Conservation (phyloP, 352 stramenopile genomes). For the Globisporangium rhizosaccharum region DNA sequence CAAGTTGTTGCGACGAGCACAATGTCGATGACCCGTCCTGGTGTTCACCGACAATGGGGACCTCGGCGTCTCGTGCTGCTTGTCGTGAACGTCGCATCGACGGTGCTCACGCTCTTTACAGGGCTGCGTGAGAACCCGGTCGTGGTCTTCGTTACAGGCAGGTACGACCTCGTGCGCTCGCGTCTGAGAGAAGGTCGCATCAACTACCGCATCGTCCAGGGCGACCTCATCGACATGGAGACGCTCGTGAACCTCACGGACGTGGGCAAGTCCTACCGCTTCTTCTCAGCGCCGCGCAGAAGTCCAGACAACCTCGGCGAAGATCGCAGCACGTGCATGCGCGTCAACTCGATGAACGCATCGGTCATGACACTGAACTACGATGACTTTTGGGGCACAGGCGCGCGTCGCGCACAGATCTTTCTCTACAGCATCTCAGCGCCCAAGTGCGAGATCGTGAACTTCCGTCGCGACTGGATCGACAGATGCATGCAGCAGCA, state of each 20-base stretch:
- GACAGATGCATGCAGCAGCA: slow-evolving; percentile 26
- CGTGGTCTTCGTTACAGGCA: slow-evolving; percentile 15
- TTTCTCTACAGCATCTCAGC: slow-evolving; percentile 45
- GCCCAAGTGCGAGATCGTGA: slow-evolving; percentile 34
- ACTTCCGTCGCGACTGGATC: slow-evolving; percentile 30
- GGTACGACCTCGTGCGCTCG: slow-evolving; percentile 22
- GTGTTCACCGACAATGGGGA: background rate
- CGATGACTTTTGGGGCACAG: slow-evolving; percentile 41
- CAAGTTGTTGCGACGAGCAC: background rate
- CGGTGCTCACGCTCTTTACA: slow-evolving; percentile 24
- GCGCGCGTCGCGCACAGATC: slow-evolving; percentile 19
- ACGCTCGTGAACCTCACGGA: slow-evolving; percentile 15
- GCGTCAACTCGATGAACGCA: slow-evolving; percentile 39
- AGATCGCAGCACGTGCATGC: slow-evolving; percentile 36
- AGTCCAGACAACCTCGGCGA: slow-evolving; percentile 26
- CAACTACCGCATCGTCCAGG: slow-evolving; percentile 25
- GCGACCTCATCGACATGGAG: slow-evolving; percentile 12
- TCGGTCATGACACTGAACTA: slow-evolving; percentile 25
- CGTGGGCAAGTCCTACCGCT: slow-evolving; percentile 17
- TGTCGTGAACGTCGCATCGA: slow-evolving; percentile 19
- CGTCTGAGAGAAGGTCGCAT: slow-evolving; percentile 17
- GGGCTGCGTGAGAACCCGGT: slow-evolving; percentile 31
- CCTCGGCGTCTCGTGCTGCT: slow-evolving; percentile 7
- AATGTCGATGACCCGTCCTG: background rate
- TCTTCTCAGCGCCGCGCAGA: slow-evolving; percentile 28